Evolutionary conservation across 1,284 basidiomycete genomes (phyloP).

Genomic region (Sphaerobolus stellatus): DNA sequence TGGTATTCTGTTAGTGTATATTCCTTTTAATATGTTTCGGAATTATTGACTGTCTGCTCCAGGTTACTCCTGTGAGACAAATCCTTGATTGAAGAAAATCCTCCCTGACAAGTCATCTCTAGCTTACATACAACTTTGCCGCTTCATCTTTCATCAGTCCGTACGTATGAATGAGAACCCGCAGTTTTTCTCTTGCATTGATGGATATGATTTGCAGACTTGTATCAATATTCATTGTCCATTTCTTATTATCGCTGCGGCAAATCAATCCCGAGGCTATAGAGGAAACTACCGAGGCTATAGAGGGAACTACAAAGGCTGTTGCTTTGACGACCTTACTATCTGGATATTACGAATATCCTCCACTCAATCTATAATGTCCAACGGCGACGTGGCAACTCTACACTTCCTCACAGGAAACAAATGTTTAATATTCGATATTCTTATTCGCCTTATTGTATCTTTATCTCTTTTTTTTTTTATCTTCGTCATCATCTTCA

Average conservation of each 20-base stretch:
- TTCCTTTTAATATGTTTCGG: not conserved
- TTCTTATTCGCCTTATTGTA: too few species aligned
- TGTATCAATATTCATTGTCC: slow-evolving; percentile 1
- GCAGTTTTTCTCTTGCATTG: not conserved
- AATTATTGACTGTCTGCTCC: not conserved
- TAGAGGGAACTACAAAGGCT: too few species aligned
- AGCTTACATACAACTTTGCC: slow-evolving; percentile 1
- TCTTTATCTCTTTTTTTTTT: too few species aligned
- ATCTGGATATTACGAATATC: too few species aligned
- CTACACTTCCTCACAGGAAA: too few species aligned
- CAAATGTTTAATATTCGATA: too few species aligned
- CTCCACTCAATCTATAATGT: too few species aligned
- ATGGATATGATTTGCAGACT: not conserved
- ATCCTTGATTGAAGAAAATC: not conserved
- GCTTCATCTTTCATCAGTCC: not conserved
- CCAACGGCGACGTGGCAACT: too few species aligned
- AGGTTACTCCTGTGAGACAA: not conserved
- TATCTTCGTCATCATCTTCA: too few species aligned
- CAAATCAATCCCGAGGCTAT: too few species aligned
- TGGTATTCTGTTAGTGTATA: slow-evolving; percentile 6
- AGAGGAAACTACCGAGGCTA: too few species aligned
- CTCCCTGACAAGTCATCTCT: not conserved
- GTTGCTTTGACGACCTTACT: too few species aligned
- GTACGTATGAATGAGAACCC: not conserved
- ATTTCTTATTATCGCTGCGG: slow-evolving; percentile 6